phyloP scores from a whole-genome alignment of 176 grass and related monocot genomes.

The Oryza rufipogon region DNA sequence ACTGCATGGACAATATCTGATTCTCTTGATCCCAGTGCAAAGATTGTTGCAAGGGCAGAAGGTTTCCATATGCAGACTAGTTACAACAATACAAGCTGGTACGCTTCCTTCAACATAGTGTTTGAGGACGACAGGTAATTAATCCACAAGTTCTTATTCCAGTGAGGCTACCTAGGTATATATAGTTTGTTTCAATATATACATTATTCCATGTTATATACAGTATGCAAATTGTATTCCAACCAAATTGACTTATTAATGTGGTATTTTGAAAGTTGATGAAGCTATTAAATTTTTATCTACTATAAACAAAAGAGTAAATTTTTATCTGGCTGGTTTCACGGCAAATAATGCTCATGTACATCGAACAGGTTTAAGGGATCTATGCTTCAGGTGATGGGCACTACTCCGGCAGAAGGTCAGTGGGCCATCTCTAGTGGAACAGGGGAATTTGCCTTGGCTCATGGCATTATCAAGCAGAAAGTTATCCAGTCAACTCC shows the following conservation, averaged over 20 bases:
- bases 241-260: too few relatives aligned
- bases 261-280: too few relatives aligned
- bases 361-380: neutral
- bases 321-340: too few relatives aligned
- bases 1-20: neutral
- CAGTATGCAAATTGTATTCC: too few relatives aligned
- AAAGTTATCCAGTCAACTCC: neutral
- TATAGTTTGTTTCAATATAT: too few relatives aligned
- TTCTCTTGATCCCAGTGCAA: neutral
- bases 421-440: constrained; percentile 5
- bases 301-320: too few relatives aligned
- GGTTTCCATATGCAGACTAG: constrained; percentile 10
- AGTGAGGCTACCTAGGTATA: too few relatives aligned
- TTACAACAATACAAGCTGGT: neutral
- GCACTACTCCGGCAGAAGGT: neutral
- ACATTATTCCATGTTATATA: too few relatives aligned
- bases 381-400: constrained; percentile 13
- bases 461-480: constrained; percentile 23
- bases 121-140: constrained; percentile 12
- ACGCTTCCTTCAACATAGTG: constrained; percentile 13
- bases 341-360: neutral
- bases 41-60: neutral
- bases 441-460: constrained; percentile 14
- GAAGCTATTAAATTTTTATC: too few relatives aligned
- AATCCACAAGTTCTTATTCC: too few relatives aligned